A percentile compares a stretch with the other conserved stretches of the same genome.
These are phyloP conservation scores for Adansonia digitata DNA, from an alignment of 345 rosid species.

Conservation along the genomic window DNA sequence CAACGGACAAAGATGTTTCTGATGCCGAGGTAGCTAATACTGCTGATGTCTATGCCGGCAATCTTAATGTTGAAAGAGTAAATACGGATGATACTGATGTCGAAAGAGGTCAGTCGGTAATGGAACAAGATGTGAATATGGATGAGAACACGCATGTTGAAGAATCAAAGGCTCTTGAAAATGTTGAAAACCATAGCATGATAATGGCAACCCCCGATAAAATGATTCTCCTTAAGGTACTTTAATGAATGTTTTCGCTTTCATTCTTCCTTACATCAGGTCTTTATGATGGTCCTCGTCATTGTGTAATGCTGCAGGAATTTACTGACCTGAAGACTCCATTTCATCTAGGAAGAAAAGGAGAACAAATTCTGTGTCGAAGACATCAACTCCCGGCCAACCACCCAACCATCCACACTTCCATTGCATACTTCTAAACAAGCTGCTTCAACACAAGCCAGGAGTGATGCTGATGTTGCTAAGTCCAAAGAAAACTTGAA, in stretches of 20 bases:
- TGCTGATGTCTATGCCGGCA: constrained; percentile 9
- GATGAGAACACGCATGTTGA: constrained; percentile 31
- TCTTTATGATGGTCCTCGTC: constrained; percentile 5
- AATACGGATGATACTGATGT: constrained; percentile 13
- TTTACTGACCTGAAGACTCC: constrained; percentile 24
- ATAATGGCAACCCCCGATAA: constrained; percentile 22
- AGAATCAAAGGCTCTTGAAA: constrained; percentile 22
- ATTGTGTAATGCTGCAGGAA: constrained; percentile 22
- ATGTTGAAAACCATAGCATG: constrained; percentile 17
- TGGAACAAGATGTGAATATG: constrained; percentile 8
- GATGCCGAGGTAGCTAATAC: constrained; percentile 20
- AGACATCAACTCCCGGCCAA: constrained; percentile 21
- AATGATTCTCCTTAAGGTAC: constrained; percentile 34
- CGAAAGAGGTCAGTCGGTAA: constrained; percentile 20
- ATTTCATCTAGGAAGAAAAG: constrained; percentile 37
- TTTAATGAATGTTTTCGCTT: constrained; percentile 6
- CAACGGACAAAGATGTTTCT: constrained; percentile 18
- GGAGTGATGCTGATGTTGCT: constrained; percentile 7
- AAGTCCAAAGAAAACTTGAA: constrained; percentile 13
- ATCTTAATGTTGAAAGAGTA: constrained; percentile 10
- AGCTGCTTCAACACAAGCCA: constrained; percentile 9
- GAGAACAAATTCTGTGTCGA: constrained; percentile 27
- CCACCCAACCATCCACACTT: constrained; percentile 25
- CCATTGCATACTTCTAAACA: constrained; percentile 25
- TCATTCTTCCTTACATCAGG: neutral